Evolutionary conservation across 345 rosid genomes (phyloP).

Genomic region (Leavenworthia alabamica): DNA sequence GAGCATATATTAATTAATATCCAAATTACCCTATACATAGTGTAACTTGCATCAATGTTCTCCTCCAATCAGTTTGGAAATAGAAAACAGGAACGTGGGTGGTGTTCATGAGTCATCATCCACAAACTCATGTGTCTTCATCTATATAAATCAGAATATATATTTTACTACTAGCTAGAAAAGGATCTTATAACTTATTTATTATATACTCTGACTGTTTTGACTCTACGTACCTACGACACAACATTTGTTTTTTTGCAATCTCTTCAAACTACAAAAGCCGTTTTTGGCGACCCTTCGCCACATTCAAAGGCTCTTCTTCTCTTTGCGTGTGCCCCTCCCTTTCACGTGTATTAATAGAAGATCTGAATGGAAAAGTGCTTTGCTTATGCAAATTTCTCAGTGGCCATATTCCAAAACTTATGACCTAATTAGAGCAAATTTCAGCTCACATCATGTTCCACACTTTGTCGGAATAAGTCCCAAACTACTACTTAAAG

Average conservation of each 20-base stretch:
- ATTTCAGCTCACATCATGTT: constrained; percentile 12
- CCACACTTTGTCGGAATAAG: constrained; percentile 17
- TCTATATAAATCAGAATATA: not conserved
- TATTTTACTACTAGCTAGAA: not conserved
- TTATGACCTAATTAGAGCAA: constrained; percentile 15
- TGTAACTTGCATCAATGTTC: not conserved
- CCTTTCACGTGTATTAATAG: not conserved
- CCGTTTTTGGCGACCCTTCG: constrained; percentile 28
- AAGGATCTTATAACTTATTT: not conserved
- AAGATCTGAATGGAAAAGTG: not conserved
- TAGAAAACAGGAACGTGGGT: constrained; percentile 12
- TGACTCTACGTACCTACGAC: constrained; percentile 23
- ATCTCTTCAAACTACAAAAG: constrained; percentile 30
- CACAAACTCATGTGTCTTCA: constrained; percentile 20
- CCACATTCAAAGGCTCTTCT: constrained; percentile 25
- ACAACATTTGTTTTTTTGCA: constrained; percentile 5
- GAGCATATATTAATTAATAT: not conserved
- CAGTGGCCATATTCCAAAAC: constrained; percentile 14
- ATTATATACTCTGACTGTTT: not conserved
- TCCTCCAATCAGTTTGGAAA: constrained; percentile 24
- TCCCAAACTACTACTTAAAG: constrained; percentile 19
- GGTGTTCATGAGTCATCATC: constrained; percentile 25
- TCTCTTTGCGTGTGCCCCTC: not conserved
- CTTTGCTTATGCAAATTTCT: no score
- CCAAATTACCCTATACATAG: not conserved